These are phyloP conservation scores for Zymoseptoria ardabiliae DNA, from an alignment of 2,329 filamentous ascomycete species.

Conservation along the genomic window DNA sequence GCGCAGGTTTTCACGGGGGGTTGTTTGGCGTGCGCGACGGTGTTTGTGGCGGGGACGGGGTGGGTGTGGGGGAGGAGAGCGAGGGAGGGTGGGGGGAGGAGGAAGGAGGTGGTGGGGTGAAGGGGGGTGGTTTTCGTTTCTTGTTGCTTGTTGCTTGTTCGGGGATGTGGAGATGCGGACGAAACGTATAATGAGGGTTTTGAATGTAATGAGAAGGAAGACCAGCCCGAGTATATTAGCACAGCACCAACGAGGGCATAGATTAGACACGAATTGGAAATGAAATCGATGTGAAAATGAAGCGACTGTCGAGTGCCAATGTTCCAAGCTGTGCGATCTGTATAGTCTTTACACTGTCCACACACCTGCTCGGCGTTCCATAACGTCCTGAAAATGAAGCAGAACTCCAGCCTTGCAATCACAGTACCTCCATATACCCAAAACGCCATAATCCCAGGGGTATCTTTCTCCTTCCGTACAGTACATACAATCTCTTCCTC, in stretches of 20 bases:
- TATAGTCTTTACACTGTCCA: neutral
- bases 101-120: neutral
- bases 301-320: no score
- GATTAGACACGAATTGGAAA: neutral
- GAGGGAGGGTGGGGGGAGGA: conserved; percentile 1
- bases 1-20: conserved; percentile 28
- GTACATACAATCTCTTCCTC: no score
- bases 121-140: neutral
- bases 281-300: neutral
- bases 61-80: conserved; percentile 11
- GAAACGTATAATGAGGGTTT: no score
- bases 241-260: neutral
- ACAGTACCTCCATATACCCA: no score
- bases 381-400: no score
- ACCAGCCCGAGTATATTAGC: neutral
- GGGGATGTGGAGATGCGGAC: neutral
- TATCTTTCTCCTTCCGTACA: no score
- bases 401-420: no score
- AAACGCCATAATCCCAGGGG: no score
- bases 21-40: conserved; percentile 20
- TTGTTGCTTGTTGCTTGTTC: neutral
- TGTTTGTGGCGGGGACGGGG: conserved; percentile 19
- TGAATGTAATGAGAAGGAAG: neutral
- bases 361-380: no score
- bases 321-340: neutral